These are phyloP conservation scores for Gnomoniopsis sp. DNA, from an alignment of 2,329 filamentous ascomycete genomes.

Conservation along the genomic window DNA sequence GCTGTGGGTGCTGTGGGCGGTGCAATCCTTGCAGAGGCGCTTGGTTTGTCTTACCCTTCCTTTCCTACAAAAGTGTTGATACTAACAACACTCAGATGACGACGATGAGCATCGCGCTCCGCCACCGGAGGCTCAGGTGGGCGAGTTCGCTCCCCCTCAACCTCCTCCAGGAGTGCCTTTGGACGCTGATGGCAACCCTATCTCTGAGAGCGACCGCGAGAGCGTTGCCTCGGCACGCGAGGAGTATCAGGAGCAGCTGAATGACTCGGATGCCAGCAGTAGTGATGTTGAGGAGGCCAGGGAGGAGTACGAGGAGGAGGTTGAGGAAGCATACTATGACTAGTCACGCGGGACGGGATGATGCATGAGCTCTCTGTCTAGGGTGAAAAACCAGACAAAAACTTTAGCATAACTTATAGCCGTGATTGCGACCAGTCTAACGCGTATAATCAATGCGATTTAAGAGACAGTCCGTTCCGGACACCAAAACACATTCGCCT, in stretches of 20 bases:
- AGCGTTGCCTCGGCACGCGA: conserved; percentile 39
- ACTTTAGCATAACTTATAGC: too few species aligned
- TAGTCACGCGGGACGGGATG: too few species aligned
- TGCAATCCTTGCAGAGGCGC: conserved; percentile 53
- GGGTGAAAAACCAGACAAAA: too few species aligned
- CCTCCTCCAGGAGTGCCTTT: conserved; percentile 35
- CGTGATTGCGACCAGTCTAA: too few species aligned
- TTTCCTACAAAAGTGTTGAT: conserved; percentile 8
- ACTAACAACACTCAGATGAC: too few species aligned
- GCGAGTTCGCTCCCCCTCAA: conserved; percentile 27
- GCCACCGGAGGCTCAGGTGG: conserved; percentile 18
- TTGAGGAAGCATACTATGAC: conserved; percentile 41
- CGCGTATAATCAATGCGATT: too few species aligned
- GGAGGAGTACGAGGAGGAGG: conserved; percentile 47
- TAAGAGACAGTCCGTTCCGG: too few species aligned
- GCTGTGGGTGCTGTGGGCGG: conserved; percentile 56
- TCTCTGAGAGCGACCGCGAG: conserved; percentile 40
- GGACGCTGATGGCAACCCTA: conserved; percentile 39
- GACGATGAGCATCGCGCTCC: conserved; percentile 18
- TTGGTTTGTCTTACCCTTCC: conserved; percentile 35
- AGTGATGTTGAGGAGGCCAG: conserved; percentile 46
- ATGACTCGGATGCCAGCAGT: conserved; percentile 37
- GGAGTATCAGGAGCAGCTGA: conserved; percentile 41
- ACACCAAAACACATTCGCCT: too few species aligned
- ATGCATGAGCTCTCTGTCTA: too few species aligned